phyloP scores from a whole-genome alignment of 164 flowering plant genomes.

The Vitis rotundifolia region DNA sequence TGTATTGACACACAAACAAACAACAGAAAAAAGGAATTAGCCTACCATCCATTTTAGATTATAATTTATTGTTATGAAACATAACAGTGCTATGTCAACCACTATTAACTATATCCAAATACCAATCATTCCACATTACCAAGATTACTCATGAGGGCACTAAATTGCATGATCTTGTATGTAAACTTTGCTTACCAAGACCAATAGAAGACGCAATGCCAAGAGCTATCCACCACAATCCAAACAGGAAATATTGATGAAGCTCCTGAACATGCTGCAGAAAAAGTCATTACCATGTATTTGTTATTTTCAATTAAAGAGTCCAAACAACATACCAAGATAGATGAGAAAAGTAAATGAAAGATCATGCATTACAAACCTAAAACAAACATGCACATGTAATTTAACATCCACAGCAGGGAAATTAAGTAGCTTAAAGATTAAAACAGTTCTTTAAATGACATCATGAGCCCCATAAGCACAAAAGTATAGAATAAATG shows the following conservation, averaged over 20 bases:
- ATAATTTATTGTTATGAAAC: too few species aligned
- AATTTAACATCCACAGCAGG: neutral
- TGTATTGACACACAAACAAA: too few species aligned
- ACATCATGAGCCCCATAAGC: neutral
- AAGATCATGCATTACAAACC: neutral
- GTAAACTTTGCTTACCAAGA: conserved; percentile 55
- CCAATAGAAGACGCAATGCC: conserved; percentile 98
- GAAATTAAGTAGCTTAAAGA: neutral
- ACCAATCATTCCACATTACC: neutral
- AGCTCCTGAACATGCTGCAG: conserved; percentile 85
- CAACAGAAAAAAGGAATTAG: too few species aligned
- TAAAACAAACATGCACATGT: neutral
- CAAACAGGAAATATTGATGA: conserved; percentile 50
- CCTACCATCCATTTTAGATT: too few species aligned
- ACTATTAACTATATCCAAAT: neutral
- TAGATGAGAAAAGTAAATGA: too few species aligned
- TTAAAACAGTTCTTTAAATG: neutral
- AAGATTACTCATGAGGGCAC: neutral
- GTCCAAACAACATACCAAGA: too few species aligned
- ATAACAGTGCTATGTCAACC: too few species aligned
- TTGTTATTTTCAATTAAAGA: neutral
- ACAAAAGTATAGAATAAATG: too few species aligned
- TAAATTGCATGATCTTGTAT: neutral
- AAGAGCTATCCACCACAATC: conserved; percentile 87
- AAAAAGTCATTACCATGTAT: conserved; percentile 4